phyloP scores from a whole-genome alignment of 495 filamentous ascomycete genomes.

The Cercophora samala region DNA sequence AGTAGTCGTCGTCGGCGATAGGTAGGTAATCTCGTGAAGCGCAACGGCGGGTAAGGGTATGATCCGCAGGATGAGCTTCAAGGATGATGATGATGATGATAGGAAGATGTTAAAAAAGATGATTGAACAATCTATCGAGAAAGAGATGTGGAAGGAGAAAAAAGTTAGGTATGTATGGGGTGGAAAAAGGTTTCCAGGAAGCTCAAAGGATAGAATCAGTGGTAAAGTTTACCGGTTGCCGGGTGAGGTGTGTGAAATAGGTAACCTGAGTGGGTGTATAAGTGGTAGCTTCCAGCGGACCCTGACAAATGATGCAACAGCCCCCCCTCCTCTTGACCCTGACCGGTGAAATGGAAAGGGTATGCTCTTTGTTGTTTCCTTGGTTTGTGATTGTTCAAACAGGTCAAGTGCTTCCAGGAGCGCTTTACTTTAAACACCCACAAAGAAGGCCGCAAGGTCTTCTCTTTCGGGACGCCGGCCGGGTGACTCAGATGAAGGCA shows the following conservation, averaged over 20 bases:
- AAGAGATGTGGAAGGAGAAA: background rate
- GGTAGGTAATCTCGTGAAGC: background rate
- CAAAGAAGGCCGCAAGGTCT: background rate
- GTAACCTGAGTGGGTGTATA: background rate
- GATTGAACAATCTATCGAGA: background rate
- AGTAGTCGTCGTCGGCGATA: background rate
- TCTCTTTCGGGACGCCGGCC: conserved; percentile 14
- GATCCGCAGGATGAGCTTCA: background rate
- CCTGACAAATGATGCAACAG: background rate
- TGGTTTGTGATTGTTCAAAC: background rate
- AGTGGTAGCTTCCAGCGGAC: conserved; percentile 6
- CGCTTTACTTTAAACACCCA: background rate
- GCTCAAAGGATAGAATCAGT: no score
- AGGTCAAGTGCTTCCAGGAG: conserved; percentile 8
- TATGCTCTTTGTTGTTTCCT: background rate
- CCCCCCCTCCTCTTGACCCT: no score
- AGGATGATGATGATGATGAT: no score
- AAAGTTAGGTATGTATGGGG: no score
- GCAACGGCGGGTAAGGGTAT: background rate
- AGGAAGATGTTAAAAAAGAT: background rate
- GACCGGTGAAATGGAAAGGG: background rate
- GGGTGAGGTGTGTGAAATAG: background rate
- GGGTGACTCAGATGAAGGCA: conserved; percentile 21
- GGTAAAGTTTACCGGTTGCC: background rate
- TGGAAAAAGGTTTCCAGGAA: background rate